Percentiles rank a stretch among this genome's conserved stretches.
Evolutionary conservation across 768 basidiomycete genomes (phyloP).

Genomic region (Boletus subparvulus): DNA sequence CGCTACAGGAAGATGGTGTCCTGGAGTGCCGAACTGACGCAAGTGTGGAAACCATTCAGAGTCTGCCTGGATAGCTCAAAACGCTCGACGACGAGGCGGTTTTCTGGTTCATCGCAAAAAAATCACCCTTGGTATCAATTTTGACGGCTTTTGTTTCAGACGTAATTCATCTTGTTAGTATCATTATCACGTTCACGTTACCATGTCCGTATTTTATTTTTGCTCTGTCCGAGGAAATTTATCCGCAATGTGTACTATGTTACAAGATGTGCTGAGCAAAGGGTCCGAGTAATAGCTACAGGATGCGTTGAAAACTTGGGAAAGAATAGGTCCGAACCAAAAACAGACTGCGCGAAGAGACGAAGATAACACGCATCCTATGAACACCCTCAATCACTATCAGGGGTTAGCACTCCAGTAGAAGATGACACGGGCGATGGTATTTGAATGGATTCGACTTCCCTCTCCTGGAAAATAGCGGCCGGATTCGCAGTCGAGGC

Average conservation of each 20-base stretch:
- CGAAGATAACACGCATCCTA: not conserved
- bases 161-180: conserved; percentile 3
- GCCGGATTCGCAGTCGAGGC: conserved; percentile 57
- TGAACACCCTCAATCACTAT: conserved; percentile 22
- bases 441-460: conserved; percentile 54
- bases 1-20: conserved; percentile 53
- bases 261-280: conserved; percentile 5
- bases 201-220: too few relatives aligned
- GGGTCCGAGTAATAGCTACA: conserved; percentile 18
- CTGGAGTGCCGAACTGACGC: conserved; percentile 30
- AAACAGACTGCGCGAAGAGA: not conserved
- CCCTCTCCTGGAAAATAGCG: conserved; percentile 56
- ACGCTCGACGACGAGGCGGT: conserved; percentile 49
- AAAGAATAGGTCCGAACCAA: conserved; percentile 1
- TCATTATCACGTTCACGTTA: conserved; percentile 19
- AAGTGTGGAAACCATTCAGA: conserved; percentile 4
- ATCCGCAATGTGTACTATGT: conserved; percentile 1
- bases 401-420: conserved; percentile 32
- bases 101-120: conserved; percentile 57
- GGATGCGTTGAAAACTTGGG: conserved; percentile 2
- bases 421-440: conserved; percentile 52
- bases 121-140: conserved; percentile 67
- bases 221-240: not conserved
- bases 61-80: conserved; percentile 28
- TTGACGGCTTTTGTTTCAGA: conserved; percentile 21